phyloP scores from a whole-genome alignment of 768 basidiomycete genomes.

The Mycena galericulata region DNA sequence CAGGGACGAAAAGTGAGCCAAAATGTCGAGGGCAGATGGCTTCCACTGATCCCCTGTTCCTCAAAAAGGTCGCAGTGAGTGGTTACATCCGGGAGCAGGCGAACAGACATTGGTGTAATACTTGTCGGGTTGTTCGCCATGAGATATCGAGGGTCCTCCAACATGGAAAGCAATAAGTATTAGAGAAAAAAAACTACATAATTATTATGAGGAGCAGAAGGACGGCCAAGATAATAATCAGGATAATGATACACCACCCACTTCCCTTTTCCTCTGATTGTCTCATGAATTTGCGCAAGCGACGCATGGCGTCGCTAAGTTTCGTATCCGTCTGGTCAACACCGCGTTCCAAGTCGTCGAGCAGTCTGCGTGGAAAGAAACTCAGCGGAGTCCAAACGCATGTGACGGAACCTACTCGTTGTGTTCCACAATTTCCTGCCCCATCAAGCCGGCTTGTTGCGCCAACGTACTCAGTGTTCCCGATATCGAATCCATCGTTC shows the following conservation, averaged over 20 bases:
- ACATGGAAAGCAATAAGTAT: background rate
- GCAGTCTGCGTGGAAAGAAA: constrained; percentile 64
- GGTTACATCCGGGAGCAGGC: no score
- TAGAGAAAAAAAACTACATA: constrained; percentile 51
- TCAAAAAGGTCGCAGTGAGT: constrained; percentile 7
- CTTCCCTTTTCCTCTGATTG: constrained; percentile 92
- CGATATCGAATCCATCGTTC: constrained; percentile 87
- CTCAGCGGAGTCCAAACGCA: background rate
- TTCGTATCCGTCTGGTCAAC: constrained; percentile 79
- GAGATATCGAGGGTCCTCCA: no score
- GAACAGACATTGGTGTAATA: no score
- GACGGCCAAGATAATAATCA: constrained; percentile 83
- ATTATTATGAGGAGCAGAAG: constrained; percentile 87
- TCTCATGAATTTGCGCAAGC: constrained; percentile 83
- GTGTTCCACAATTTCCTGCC: constrained; percentile 91
- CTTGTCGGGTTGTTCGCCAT: no score
- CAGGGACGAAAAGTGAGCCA: no score
- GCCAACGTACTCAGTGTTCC: constrained; percentile 88
- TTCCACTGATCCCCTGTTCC: no score
- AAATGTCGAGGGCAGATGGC: no score
- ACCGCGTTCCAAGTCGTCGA: constrained; percentile 80
- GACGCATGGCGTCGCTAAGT: constrained; percentile 72
- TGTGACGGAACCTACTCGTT: constrained; percentile 72
- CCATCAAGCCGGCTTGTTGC: constrained; percentile 95
- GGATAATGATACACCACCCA: constrained; percentile 89